phyloP scores from a whole-genome alignment of 768 basidiomycete species.

The Russula emetica region DNA sequence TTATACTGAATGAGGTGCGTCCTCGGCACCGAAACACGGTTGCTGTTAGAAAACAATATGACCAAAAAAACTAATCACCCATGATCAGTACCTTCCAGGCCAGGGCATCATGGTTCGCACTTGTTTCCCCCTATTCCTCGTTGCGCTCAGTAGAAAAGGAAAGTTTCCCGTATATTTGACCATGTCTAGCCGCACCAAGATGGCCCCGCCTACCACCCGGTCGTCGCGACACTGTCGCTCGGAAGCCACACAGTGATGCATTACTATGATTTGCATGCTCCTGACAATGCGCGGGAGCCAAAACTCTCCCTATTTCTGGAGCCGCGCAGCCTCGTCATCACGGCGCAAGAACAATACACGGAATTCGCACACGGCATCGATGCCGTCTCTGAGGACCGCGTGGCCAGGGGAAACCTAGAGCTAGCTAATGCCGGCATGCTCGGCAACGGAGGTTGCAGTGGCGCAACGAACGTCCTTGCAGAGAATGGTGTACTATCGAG shows the following conservation, averaged over 20 bases:
- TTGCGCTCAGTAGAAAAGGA: not conserved
- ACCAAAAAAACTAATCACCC: not conserved
- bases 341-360: conserved; percentile 62
- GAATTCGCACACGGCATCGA: conserved; percentile 81
- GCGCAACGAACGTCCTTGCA: conserved; percentile 30
- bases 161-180: not conserved
- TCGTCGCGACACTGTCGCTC: conserved; percentile 87
- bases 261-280: conserved; percentile 66
- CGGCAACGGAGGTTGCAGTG: conserved; percentile 37
- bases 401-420: conserved; percentile 31
- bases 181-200: conserved; percentile 79
- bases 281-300: conserved; percentile 46
- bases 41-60: not conserved
- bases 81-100: conserved; percentile 67
- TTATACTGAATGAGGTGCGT: conserved; percentile 80
- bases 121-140: conserved; percentile 10
- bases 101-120: conserved; percentile 86
- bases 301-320: conserved; percentile 74
- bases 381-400: conserved; percentile 47
- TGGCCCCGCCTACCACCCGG: conserved; percentile 81
- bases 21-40: not conserved
- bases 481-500: conserved; percentile 54
- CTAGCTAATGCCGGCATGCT: conserved; percentile 62
- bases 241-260: conserved; percentile 80
- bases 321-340: conserved; percentile 80